Evolutionary conservation across 495 filamentous ascomycete genomes (phyloP), one percentile per base, ranked within the genome.

Genomic region (Viridothelium virens): DNA sequence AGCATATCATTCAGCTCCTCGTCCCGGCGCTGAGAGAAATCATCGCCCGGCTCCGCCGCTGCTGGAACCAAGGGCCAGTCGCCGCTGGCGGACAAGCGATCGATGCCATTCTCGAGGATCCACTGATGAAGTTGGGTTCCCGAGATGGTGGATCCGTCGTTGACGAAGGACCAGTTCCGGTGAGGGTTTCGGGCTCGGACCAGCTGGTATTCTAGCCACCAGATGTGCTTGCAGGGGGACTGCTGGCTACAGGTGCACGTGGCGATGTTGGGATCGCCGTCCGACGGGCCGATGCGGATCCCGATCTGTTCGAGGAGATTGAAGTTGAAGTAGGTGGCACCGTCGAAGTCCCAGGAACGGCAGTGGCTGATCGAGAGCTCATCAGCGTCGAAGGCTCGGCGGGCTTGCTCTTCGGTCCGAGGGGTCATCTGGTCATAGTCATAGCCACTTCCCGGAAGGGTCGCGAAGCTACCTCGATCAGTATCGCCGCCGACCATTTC

Each of bases 151-250:
- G 61, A 63, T 14, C 18, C 37, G n/a, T 63, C 38, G 6, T 63
- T 41, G 61, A 47, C 41, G 41, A 63, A 63, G n/a, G 61, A 25
- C 61, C 61, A 63, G 5, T 41, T 12, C 61, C 25, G 61, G 11
- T 41, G 12, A 41, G 37, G 37, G 37, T 63, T 33, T 41, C 41
- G 3, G 7, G 61, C 61, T 47, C 41, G 61, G 31, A 63, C 61
- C 3, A 63, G 37, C 41, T 63, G 61, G 33, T 63, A 14, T 41
- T 63, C 61, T 2, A 63, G 61, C 61, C 61, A 63, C 38, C 41
- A 63, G 31, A 63, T 25, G 37, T 63, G 61, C 37, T 63, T 63
- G 37, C 38, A 41, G 12, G 41, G 61, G 4, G 18, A 63, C 11
- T 12, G 38, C 37, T 39, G 38, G 34, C 61, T 3, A 18, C 61